These are phyloP conservation scores for Lactarius vividus DNA, from an alignment of 768 basidiomycete genomes.

Conservation along the genomic window DNA sequence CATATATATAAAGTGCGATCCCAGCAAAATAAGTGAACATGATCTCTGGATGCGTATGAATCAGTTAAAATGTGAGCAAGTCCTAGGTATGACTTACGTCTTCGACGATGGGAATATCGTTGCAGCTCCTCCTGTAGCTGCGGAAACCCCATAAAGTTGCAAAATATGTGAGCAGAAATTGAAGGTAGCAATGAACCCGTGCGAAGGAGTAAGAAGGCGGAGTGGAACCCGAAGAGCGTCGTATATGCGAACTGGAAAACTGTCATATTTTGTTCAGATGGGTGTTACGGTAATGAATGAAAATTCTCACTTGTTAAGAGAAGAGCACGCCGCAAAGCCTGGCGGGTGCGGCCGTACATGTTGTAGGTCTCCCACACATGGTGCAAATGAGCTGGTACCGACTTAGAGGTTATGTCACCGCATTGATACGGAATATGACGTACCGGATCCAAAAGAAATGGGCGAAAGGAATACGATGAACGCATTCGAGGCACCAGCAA, in stretches of 20 bases:
- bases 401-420: conserved; percentile 14
- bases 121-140: conserved; percentile 55
- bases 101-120: conserved; percentile 49
- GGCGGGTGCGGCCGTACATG: conserved; percentile 60
- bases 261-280: conserved; percentile 34
- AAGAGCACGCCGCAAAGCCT: conserved; percentile 63
- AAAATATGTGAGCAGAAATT: conserved; percentile 80
- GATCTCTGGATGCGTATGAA: conserved; percentile 45
- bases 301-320: conserved; percentile 46
- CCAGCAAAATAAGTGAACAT: conserved; percentile 55
- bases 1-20: conserved; percentile 52
- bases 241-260: conserved; percentile 91
- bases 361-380: conserved; percentile 88
- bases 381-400: conserved; percentile 75
- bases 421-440: conserved; percentile 28
- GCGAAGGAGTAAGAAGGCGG: conserved; percentile 80
- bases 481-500: conserved; percentile 53
- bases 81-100: conserved; percentile 40
- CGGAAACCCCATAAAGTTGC: conserved; percentile 94
- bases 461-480: conserved; percentile 80
- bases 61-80: conserved; percentile 7
- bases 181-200: conserved; percentile 81
- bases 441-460: conserved; percentile 85
- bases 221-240: conserved; percentile 85
- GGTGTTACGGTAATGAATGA: conserved; percentile 11